Base-by-base conservation (phyloP, 2,329 filamentous ascomycete species). In the Colletotrichum truncatum region DNA sequence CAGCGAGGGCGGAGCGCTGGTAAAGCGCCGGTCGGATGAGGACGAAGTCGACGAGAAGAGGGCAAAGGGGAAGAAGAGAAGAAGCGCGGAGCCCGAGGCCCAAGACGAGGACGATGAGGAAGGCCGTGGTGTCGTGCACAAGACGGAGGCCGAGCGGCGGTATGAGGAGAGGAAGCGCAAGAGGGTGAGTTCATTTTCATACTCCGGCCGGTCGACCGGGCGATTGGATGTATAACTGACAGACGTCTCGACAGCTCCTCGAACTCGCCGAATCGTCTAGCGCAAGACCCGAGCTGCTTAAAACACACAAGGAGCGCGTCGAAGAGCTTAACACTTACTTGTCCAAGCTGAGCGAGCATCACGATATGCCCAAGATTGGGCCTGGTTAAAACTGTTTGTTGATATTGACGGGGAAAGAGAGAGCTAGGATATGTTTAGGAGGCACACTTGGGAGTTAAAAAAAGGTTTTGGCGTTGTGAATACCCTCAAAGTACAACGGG, bases 281-380 rank as follows among this genome's bases (percentile, higher is more conserved):
- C 6, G 76, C 82, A 7, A 78, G 84, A 49, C 89, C 91, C 12
- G 94, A 98, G 76, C 91, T 97, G 14, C 88, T 95, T 70, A 98
- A 98, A 84, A 97, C 94, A 28, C 96, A 99, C 79, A 98, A 98
- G 77, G 93, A 99, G 82, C 89, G 93, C 10, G 95, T 99, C 43
- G 94, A 98, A 77, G 94, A 98, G 76, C 82, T 98, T 71, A 99
- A 99, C 77, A 93, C 92, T 68, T 98, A 98, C 77, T 82, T 99
- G 34, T 96, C 93, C 69, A 92, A 90, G 70, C 80, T 99, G 73
- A 97, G 93, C 80, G 96, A 99, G 80, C 96, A 99, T 81, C 95
- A 99, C 78, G 96, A 99, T 76, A 99, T 99, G 94, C 87, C 87
- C 71, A 89, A 88, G 81, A 89, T 89, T 61, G 87, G 87, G 10